Evolutionary conservation across 2,329 filamentous ascomycete genomes (phyloP), one percentile per base, ranked within the genome.

Genomic region (Sarocladium oryzae): DNA sequence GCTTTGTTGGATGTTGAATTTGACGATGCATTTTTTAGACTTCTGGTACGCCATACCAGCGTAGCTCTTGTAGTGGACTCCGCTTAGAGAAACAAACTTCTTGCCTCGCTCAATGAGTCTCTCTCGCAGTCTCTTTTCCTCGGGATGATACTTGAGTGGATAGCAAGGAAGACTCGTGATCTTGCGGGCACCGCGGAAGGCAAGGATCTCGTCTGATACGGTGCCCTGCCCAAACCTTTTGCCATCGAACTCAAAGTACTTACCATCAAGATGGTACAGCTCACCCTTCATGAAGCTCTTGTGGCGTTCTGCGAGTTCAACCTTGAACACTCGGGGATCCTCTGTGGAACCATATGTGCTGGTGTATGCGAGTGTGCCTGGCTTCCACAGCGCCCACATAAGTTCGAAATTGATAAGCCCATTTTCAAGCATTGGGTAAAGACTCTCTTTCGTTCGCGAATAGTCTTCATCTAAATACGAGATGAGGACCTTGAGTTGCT

Each of bases 371-470:
- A 95, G 79, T 0, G 88, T 89, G 59, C 89, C 88, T 0, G 90
- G 90, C 61, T 93, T 95, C 78, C 87, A 95, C 3, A 96, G 70
- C 0, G 89, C 89, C 90, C 90, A 95, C 1, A 95, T 72, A 2
- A 95, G 76, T 52, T 96, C 89, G 58, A 91, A 96, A 0, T 89
- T 95, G 63, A 95, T 95, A 40, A 89, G 82, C 8, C 89, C 88
- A 28, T 85, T 86, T 56, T 89, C 80, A 2, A 95, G 73, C 69
- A 96, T 81, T 0, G 89, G 87, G 57, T 90, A 85, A 0, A 96
- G 75, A 2, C 85, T 77, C 33, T 89, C 88, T 63, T 92, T 91
- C 30, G 78, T 83, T 16, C 87, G 77, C 1, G 82, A 80, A 60
- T 89, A 96, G 66, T 96, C 91, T 54, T 84, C 81, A 58, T 91